Conservation (phyloP, 768 basidiomycete genomes). For the Erythrobasidium yunnanense region DNA sequence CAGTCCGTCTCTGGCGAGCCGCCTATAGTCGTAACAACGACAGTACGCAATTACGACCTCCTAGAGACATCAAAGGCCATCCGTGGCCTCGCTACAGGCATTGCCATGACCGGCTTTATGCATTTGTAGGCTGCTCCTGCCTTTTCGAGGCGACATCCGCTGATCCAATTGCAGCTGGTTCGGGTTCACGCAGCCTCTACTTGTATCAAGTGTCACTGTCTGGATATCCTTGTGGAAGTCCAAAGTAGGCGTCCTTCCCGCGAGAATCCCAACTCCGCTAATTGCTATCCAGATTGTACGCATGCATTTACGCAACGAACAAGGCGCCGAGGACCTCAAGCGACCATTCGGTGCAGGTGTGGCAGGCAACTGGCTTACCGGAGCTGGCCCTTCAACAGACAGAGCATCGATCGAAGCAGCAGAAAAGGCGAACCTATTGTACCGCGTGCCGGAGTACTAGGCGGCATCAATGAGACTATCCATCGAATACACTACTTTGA, state of each 20-base stretch:
- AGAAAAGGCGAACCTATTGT: slow-evolving; percentile 22
- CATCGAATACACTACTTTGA: too few species aligned
- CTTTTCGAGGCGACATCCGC: slow-evolving; percentile 54
- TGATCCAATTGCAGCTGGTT: neutral
- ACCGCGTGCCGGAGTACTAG: slow-evolving; percentile 13
- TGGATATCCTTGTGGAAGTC: slow-evolving; percentile 1
- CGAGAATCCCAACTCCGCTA: neutral
- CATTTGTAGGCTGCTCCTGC: slow-evolving; percentile 83
- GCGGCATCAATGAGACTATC: neutral
- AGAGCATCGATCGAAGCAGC: slow-evolving; percentile 25
- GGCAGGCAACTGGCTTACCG: neutral
- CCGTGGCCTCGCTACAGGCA: slow-evolving; percentile 43
- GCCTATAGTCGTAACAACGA: slow-evolving; percentile 74
- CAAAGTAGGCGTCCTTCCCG: neutral
- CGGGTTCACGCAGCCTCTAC: slow-evolving; percentile 14
- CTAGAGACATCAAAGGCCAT: slow-evolving; percentile 63
- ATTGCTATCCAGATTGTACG: slow-evolving; percentile 44
- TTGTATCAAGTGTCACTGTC: slow-evolving; percentile 21
- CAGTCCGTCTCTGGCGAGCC: slow-evolving; percentile 50
- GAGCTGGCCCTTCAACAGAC: slow-evolving; percentile 10
- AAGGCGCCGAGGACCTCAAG: slow-evolving; percentile 74
- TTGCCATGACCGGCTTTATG: slow-evolving; percentile 66
- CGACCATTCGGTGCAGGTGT: slow-evolving; percentile 68
- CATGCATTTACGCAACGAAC: slow-evolving; percentile 68
- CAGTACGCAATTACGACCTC: slow-evolving; percentile 86